Percentiles rank a stretch among this genome's conserved stretches.
Evolutionary conservation across 768 basidiomycete species (phyloP).

Genomic region (Omphalotus guepiniiformis): DNA sequence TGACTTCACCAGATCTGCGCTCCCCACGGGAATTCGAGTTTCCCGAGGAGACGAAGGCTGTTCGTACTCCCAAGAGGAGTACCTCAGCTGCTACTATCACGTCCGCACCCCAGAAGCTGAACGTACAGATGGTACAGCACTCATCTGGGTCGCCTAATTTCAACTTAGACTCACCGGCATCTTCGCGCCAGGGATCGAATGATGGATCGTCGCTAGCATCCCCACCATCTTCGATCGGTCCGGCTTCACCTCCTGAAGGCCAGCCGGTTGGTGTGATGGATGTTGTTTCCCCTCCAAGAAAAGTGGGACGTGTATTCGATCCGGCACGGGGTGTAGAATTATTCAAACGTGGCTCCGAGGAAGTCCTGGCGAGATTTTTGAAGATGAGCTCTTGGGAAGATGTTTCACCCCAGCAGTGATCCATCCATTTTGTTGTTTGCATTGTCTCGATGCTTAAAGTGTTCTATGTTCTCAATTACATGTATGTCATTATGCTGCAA

Average conservation of each 20-base stretch:
- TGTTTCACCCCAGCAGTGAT: conserved; percentile 18
- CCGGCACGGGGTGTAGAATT: conserved; percentile 80
- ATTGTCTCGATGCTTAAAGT: too few relatives aligned
- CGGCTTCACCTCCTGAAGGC: conserved; percentile 45
- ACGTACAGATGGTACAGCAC: neutral
- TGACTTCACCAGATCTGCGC: conserved; percentile 7
- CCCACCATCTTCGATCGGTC: conserved; percentile 26
- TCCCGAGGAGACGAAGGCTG: conserved; percentile 1
- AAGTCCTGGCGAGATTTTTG: conserved; percentile 80
- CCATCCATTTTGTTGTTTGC: neutral
- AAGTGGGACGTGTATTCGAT: conserved; percentile 74
- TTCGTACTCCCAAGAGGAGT: neutral
- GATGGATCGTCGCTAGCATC: conserved; percentile 23
- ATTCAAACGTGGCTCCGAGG: conserved; percentile 85
- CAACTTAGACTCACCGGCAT: conserved; percentile 12
- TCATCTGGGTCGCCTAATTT: neutral
- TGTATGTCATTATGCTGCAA: too few relatives aligned
- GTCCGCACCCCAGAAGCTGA: neutral
- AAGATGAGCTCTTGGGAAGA: conserved; percentile 73
- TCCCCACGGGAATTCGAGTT: conserved; percentile 14
- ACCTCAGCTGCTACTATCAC: conserved; percentile 4
- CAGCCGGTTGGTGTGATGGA: conserved; percentile 23
- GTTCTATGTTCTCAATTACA: too few relatives aligned
- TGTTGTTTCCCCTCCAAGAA: conserved; percentile 30
- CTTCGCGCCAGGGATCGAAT: conserved; percentile 42